Conservation (phyloP, 2,329 filamentous ascomycete genomes). For the Exophiala mesophila region DNA sequence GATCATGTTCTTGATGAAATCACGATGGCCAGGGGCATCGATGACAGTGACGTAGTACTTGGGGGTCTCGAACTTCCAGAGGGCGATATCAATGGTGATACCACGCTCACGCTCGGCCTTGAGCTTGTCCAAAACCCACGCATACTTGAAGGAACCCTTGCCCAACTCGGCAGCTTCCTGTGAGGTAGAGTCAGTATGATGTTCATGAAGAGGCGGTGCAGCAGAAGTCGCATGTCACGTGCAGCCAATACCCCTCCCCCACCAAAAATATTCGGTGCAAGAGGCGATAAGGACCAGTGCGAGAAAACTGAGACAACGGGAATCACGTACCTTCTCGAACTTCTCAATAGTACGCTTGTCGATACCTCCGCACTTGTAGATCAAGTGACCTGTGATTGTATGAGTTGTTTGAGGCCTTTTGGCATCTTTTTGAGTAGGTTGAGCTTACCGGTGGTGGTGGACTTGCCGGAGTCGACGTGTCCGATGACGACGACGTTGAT, state of each 20-base stretch:
- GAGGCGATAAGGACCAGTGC: conserved; percentile 11
- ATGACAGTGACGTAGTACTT: conserved; percentile 99
- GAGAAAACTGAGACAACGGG: conserved; percentile 7
- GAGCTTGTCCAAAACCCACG: conserved; percentile 99
- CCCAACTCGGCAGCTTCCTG: conserved; percentile 98
- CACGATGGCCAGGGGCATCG: conserved; percentile 98
- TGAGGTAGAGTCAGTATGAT: conserved; percentile 25
- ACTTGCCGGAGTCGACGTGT: conserved; percentile 99
- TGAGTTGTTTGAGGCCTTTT: conserved; percentile 28
- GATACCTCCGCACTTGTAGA: conserved; percentile 99
- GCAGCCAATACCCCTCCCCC: conserved; percentile 33
- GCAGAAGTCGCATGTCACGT: conserved; percentile 24
- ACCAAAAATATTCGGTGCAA: conserved; percentile 28
- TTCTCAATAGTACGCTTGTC: conserved; percentile 99
- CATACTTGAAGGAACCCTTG: conserved; percentile 99
- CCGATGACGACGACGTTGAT: conserved; percentile 99
- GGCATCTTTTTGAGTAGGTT: conserved; percentile 28
- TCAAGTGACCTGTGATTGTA: conserved; percentile 70
- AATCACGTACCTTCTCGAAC: conserved; percentile 92
- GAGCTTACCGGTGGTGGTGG: conserved; percentile 81
- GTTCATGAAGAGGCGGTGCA: too few species aligned
- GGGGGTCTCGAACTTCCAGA: conserved; percentile 99
- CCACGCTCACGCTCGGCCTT: conserved; percentile 99
- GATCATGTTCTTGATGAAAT: conserved; percentile 99
- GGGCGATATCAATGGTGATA: conserved; percentile 99